Base-by-base conservation (phyloP, 1,139 yeast genomes). In the Hemisphaericaspora xylofermentans region DNA sequence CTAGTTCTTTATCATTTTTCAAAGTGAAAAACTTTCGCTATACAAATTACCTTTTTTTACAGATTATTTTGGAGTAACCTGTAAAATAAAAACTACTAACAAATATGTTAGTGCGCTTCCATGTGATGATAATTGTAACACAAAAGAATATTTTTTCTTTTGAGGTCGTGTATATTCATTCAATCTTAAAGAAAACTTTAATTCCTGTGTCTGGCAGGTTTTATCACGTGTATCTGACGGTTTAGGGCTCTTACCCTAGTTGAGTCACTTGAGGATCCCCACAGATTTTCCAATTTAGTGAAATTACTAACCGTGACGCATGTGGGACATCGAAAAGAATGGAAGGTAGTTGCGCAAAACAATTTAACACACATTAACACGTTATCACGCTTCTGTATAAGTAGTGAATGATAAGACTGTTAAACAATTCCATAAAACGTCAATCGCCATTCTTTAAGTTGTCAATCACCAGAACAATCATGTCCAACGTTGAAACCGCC, bases 401-500 rank as follows among this genome's bases (percentile, higher is more conserved):
- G 2, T 10, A 27, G 18, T 19, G 24, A 14, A 28, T 35, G 24
- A 25, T 31, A 31, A 31, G 25, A 31, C 9, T 18, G 6, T 6
- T 31, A 31, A 16, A 14, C 21, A 29, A 14, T 16, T 29, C 33
- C 21, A 14, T 29, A n/a, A 29, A 17, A 16, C 33, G 6, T 6
- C 33, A 15, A 15, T 29, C 16, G 6, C 15, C 29, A 26, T 13
- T 13, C 29, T 13, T 26, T 5, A 26, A 15, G 5, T n/a, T 8
- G n/a, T 24, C 27, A 5, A 6, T 7, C 15, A 27, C 30, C n/a
- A 29, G 7, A 33, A 25, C 28, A 21, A 22, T 7, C n/a, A 32
- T 32, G 15, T 36, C 39, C 33, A 52, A 69, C 31, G 74, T 78
- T 39, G 91, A 84, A 64, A 60, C 73, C 48, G 88, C 93, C 35